Percentiles rank a stretch among this genome's conserved stretches.
Conservation (phyloP, 1,284 basidiomycete genomes). For the Ustilago esculenta region DNA sequence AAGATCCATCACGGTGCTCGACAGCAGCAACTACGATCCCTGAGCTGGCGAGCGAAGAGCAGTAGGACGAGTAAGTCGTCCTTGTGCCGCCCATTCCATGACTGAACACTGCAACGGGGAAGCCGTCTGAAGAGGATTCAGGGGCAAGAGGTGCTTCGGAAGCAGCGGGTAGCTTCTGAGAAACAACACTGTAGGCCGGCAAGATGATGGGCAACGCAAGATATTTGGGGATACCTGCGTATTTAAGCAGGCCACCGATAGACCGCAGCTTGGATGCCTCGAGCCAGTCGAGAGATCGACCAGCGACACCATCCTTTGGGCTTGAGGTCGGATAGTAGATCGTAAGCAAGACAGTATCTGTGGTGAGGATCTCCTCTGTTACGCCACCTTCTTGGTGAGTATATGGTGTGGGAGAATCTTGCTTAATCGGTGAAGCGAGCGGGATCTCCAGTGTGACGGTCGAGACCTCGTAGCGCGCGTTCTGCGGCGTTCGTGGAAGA, state of each 20-base stretch:
- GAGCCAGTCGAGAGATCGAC: constrained; percentile 34
- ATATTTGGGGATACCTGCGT: constrained; percentile 54
- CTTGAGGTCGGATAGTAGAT: constrained; percentile 55
- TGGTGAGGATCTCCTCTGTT: constrained; percentile 36
- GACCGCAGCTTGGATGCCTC: constrained; percentile 41
- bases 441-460: constrained; percentile 56
- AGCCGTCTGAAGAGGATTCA: constrained; percentile 4
- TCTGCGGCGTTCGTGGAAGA: constrained; percentile 17
- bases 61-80: constrained; percentile 54
- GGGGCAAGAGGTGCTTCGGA: constrained; percentile 26
- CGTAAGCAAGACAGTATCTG: constrained; percentile 54
- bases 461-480: constrained; percentile 45
- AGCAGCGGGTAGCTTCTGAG: constrained; percentile 32
- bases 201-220: constrained; percentile 51
- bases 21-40: constrained; percentile 59
- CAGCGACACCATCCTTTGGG: background rate
- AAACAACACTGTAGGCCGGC: constrained; percentile 45
- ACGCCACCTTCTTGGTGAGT: constrained; percentile 24
- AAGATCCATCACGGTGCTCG: constrained; percentile 59
- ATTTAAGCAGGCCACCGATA: constrained; percentile 56
- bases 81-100: constrained; percentile 58
- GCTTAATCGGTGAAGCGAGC: constrained; percentile 25
- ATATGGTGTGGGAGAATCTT: constrained; percentile 28
- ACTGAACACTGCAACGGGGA: constrained; percentile 56
- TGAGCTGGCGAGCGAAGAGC: constrained; percentile 44